phyloP scores from a whole-genome alignment of 177 flowering plant genomes.

The Vitis hybrid region DNA sequence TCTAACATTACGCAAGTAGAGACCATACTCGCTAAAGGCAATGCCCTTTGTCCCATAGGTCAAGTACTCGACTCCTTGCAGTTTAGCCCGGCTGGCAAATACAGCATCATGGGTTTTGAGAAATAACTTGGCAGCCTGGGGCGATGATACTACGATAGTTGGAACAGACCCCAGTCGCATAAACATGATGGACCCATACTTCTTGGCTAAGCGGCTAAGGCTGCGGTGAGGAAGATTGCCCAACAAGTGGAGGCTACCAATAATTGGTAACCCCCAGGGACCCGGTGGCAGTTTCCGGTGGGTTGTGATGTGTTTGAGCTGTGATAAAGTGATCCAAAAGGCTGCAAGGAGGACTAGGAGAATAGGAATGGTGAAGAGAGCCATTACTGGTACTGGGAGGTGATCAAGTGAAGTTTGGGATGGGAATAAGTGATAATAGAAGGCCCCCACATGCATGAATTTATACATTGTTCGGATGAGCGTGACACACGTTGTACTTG shows the following conservation, averaged over 20 bases:
- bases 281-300: conserved; percentile 5
- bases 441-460: too few relatives aligned
- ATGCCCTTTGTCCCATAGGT: conserved; percentile 5
- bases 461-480: too few relatives aligned
- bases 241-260: conserved; percentile 29
- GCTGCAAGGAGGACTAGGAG: too few relatives aligned
- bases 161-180: conserved; percentile 22
- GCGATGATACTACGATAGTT: conserved; percentile 26
- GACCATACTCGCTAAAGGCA: conserved; percentile 3
- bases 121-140: conserved; percentile 26
- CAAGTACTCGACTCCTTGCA: not conserved
- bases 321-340: too few relatives aligned
- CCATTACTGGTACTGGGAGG: too few relatives aligned
- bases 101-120: conserved; percentile 26
- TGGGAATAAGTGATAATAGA: too few relatives aligned
- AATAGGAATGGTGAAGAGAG: too few relatives aligned
- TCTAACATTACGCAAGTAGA: conserved; percentile 4
- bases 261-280: conserved; percentile 21
- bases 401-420: too few relatives aligned
- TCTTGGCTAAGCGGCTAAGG: conserved; percentile 12
- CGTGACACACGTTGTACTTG: too few relatives aligned
- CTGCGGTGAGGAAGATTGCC: conserved; percentile 27
- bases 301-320: not conserved
- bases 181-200: conserved; percentile 32
- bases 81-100: conserved; percentile 14